Percentiles rank a stretch among this genome's conserved stretches.
Evolutionary conservation across 345 rosid genomes (phyloP).

Genomic region (Rhodamnia rubescens): DNA sequence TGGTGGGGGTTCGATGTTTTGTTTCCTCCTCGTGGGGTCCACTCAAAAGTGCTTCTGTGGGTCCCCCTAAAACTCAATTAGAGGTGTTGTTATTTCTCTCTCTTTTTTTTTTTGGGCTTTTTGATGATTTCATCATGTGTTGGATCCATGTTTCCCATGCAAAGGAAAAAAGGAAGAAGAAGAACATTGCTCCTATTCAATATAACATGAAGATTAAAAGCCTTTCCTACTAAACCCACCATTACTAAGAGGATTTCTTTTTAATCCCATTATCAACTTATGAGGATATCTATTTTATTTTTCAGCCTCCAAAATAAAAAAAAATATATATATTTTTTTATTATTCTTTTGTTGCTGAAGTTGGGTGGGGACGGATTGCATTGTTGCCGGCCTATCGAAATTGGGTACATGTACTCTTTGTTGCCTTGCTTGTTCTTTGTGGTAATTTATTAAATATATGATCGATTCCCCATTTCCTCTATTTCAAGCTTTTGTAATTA

Average conservation of each 20-base stretch:
- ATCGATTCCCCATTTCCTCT: neutral
- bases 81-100: neutral
- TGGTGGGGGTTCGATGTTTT: neutral
- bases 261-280: neutral
- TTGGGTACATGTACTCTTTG: neutral
- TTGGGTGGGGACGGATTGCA: neutral
- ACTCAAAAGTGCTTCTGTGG: neutral
- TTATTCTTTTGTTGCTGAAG: neutral
- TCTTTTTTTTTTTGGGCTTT: neutral
- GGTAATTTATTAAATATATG: neutral
- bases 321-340: neutral
- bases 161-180: neutral
- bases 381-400: neutral
- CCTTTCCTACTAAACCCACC: neutral
- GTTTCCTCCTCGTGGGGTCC: neutral
- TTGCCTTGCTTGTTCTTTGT: neutral
- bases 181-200: neutral
- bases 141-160: neutral
- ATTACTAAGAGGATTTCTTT: neutral
- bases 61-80: neutral
- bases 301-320: neutral
- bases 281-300: neutral
- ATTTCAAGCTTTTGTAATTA: neutral
- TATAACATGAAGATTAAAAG: neutral
- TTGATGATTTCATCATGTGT: neutral